A percentile compares a stretch with the other conserved stretches of the same genome.
Conservation (phyloP, 805 yeast genomes). For the Metschnikowia similis region DNA sequence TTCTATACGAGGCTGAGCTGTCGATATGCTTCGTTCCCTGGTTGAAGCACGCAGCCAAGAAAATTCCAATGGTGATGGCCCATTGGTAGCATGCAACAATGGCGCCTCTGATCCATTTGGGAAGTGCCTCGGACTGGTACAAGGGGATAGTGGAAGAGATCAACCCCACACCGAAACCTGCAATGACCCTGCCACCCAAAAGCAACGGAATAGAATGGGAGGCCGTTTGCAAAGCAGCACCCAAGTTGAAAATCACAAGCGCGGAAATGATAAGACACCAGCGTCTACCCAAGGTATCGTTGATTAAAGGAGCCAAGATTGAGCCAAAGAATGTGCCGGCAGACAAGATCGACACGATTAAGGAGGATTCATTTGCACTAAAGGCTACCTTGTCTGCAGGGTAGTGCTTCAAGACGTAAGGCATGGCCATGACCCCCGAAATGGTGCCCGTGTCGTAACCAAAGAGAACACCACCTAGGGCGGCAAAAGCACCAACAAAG, state of each 20-base stretch:
- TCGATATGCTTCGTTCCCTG: slow-evolving; percentile 31
- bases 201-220: slow-evolving; percentile 32
- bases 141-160: slow-evolving; percentile 38
- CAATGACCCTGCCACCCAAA: slow-evolving; percentile 35
- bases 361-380: slow-evolving; percentile 20
- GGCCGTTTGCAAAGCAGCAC: slow-evolving; percentile 36
- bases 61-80: slow-evolving; percentile 37
- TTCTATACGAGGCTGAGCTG: slow-evolving; percentile 38
- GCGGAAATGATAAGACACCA: slow-evolving; percentile 33
- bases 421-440: slow-evolving; percentile 40
- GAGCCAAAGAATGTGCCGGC: slow-evolving; percentile 43
- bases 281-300: slow-evolving; percentile 38
- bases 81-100: slow-evolving; percentile 38
- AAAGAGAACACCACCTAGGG: slow-evolving; percentile 39
- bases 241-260: slow-evolving; percentile 32
- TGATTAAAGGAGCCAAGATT: slow-evolving; percentile 31
- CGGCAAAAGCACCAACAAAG: slow-evolving; percentile 38
- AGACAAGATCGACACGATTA: slow-evolving; percentile 31
- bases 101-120: slow-evolving; percentile 44
- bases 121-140: slow-evolving; percentile 39
- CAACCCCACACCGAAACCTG: slow-evolving; percentile 42
- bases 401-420: slow-evolving; percentile 29
- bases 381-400: slow-evolving; percentile 17
- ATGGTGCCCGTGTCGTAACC: slow-evolving; percentile 44
- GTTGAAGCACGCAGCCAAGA: slow-evolving; percentile 36